Percentiles rank a stretch among this genome's conserved stretches.
phyloP scores from a whole-genome alignment of 352 stramenopile species.

The Phytophthora sojae region DNA sequence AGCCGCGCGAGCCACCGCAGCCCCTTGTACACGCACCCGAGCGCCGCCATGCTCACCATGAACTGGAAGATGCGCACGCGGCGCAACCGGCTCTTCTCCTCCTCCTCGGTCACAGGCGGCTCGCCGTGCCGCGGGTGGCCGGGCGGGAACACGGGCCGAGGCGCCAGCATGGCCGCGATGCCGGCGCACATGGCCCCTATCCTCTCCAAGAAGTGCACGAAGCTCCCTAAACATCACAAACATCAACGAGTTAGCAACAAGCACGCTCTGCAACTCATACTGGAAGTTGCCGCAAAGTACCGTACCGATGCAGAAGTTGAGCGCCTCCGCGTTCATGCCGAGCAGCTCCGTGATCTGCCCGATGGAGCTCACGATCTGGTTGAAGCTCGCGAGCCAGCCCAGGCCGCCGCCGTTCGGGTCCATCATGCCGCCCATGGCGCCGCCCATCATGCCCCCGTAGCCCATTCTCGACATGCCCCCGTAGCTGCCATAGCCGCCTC shows the following conservation, averaged over 20 bases:
- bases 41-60: constrained; percentile 64
- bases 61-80: constrained; percentile 87
- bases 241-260: background rate
- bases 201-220: constrained; percentile 85
- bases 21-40: constrained; percentile 67
- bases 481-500: constrained; percentile 41
- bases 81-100: constrained; percentile 72
- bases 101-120: constrained; percentile 66
- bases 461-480: constrained; percentile 38
- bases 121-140: constrained; percentile 82
- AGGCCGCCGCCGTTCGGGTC: constrained; percentile 59
- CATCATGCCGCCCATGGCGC: constrained; percentile 30
- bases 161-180: constrained; percentile 73
- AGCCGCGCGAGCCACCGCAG: constrained; percentile 62
- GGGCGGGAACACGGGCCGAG: constrained; percentile 66
- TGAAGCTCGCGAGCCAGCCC: constrained; percentile 72
- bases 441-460: constrained; percentile 49
- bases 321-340: constrained; percentile 78
- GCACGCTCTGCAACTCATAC: no score
- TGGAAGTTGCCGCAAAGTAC: background rate
- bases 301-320: constrained; percentile 79
- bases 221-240: constrained; percentile 50
- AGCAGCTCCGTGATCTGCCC: constrained; percentile 82
- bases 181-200: constrained; percentile 81
- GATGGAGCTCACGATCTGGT: constrained; percentile 74